Conservation (phyloP, 2,329 filamentous ascomycete genomes). For the Microsporum ferrugineum region DNA sequence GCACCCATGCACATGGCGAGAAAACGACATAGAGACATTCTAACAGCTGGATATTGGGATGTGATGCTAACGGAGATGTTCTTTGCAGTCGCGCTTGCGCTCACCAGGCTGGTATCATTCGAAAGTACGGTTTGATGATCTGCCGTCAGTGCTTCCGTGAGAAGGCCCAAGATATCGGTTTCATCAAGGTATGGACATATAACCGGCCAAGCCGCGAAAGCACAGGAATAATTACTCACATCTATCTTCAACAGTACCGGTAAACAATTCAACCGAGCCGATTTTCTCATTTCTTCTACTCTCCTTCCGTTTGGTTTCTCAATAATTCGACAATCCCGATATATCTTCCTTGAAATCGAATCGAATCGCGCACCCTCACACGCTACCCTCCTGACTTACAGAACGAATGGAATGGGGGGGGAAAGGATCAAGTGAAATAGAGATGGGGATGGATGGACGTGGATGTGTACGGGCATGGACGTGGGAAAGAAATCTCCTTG, state of each 20-base stretch:
- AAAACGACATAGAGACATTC: neutral
- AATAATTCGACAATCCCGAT: neutral
- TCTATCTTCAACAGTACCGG: neutral
- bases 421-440: neutral
- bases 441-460: neutral
- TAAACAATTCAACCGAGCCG: neutral
- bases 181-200: slow-evolving; percentile 46
- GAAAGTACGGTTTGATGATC: slow-evolving; percentile 95
- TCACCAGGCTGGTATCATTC: slow-evolving; percentile 97
- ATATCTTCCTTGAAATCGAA: neutral
- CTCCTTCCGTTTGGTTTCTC: neutral
- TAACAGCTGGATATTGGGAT: neutral
- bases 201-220: neutral
- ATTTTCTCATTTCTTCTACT: neutral
- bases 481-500: neutral
- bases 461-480: neutral
- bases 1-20: slow-evolving; percentile 6
- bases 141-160: slow-evolving; percentile 59
- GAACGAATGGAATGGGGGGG: neutral
- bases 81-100: slow-evolving; percentile 64
- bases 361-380: neutral
- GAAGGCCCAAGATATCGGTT: slow-evolving; percentile 57
- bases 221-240: neutral
- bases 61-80: slow-evolving; percentile 6
- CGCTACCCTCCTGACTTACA: neutral